Base-by-base conservation (phyloP, 306 rosid genomes). In the Hippophae rhamnoides region DNA sequence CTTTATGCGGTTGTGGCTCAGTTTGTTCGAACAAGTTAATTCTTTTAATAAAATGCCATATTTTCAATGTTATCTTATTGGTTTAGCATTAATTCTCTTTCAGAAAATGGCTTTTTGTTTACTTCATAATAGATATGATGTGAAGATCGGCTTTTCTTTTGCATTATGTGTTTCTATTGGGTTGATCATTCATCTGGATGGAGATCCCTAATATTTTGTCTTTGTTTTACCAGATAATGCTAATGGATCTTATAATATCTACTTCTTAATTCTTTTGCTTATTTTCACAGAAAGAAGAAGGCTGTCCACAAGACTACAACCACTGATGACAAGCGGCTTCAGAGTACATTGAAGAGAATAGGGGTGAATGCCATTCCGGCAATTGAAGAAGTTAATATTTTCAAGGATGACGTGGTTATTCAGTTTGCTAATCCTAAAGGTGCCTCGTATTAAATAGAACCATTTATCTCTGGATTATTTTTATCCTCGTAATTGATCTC, bases 221-320 rank as follows among this genome's bases (percentile, higher is more conserved):
- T 38, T 14, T 41, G 59, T 6, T 57, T 7, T 8, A 41, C 3
- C 25, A 25, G 31, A 7, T 45, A 57, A 14, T 3, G 43, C 50
- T 54, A 46, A 8, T 43, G 46, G 5, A 5, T 55, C 13, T 41
- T 0, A 14, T 10, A 9, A 9, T 31, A 13, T 2, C 6, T 7
- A 23, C 6, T 25, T 6, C 10, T 57, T 42, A 52, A 51, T 18
- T 57, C 52, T 18, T 58, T 27, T 73, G 42, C 23, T 72, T 27
- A 5, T 31, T 9, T 66, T 64, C 63, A 27, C 64, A 90, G 97
- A 73, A 90, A 90, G 97, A 90, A 90, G 97, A 90, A 90, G 85
- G 97, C 97, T 6, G 95, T 90, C 45, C 97, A 90, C 83, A 90
- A 90, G 89, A 90, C 97, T 41, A 85, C 95, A 1, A 87, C 97